These are phyloP conservation scores for Cephalotrichum gorgonifer DNA, from an alignment of 2,329 filamentous ascomycete genomes.

Conservation along the genomic window DNA sequence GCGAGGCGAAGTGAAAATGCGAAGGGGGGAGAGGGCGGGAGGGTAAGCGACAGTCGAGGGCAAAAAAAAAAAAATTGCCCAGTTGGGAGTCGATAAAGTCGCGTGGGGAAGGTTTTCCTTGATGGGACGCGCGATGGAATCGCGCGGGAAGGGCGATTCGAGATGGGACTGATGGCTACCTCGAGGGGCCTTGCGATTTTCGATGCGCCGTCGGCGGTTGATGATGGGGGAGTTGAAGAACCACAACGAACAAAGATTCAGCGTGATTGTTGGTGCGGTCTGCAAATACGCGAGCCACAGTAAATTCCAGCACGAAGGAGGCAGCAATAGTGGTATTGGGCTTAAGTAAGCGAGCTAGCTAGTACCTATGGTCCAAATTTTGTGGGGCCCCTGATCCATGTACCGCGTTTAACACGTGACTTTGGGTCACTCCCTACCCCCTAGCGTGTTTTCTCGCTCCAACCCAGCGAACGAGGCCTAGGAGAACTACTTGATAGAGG, in stretches of 20 bases:
- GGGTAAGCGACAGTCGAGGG: neutral
- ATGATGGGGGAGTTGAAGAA: conserved; percentile 43
- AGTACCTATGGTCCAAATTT: neutral
- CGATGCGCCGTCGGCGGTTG: conserved; percentile 44
- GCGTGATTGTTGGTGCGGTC: conserved; percentile 35
- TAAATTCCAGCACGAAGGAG: conserved; percentile 31
- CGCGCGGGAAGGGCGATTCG: conserved; percentile 44
- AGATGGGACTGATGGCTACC: conserved; percentile 27
- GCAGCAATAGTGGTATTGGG: neutral
- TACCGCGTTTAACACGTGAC: neutral
- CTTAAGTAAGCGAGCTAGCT: neutral
- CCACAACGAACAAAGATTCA: conserved; percentile 40
- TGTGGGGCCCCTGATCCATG: neutral
- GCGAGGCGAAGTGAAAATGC: neutral
- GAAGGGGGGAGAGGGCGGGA: neutral
- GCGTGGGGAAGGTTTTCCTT: conserved; percentile 29
- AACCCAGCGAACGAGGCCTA: neutral
- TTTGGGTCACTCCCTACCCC: neutral
- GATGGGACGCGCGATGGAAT: conserved; percentile 36
- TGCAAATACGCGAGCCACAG: conserved; percentile 22
- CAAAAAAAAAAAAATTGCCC: conserved; percentile 11
- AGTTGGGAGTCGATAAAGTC: conserved; percentile 12
- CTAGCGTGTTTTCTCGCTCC: neutral
- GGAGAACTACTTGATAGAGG: neutral
- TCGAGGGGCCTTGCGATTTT: conserved; percentile 37